phyloP scores from a whole-genome alignment of 176 grass and related monocot genomes.

The Sorghum bicolor region Sorghum_bicolor_NCBIv3 NC_012871.2:57732001-57732500 shows the following conservation, averaged over 20 bases:
- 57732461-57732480: constrained; percentile 12
- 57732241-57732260: not conserved
- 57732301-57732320: not conserved
- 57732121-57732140: constrained; percentile 17
- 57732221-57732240: not conserved
- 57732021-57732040: not conserved
- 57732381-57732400: constrained; percentile 38
- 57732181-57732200: not conserved
- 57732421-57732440: constrained; percentile 18
- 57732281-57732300: constrained; percentile 5
- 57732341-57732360: constrained; percentile 22
- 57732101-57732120: constrained; percentile 24
- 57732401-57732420: constrained; percentile 32
- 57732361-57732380: constrained; percentile 28
- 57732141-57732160: not conserved
- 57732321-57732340: not conserved
- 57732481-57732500: constrained; percentile 13
- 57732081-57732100: not conserved
- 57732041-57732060: not conserved
- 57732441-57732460: constrained; percentile 30
- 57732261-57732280: constrained; percentile 25
- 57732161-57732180: constrained; percentile 17
- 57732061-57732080: not conserved
- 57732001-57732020: not conserved
- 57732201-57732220: not conserved